Base-by-base conservation (phyloP, 306 rosid species). In the Astragalus glycyphyllos region DNA sequence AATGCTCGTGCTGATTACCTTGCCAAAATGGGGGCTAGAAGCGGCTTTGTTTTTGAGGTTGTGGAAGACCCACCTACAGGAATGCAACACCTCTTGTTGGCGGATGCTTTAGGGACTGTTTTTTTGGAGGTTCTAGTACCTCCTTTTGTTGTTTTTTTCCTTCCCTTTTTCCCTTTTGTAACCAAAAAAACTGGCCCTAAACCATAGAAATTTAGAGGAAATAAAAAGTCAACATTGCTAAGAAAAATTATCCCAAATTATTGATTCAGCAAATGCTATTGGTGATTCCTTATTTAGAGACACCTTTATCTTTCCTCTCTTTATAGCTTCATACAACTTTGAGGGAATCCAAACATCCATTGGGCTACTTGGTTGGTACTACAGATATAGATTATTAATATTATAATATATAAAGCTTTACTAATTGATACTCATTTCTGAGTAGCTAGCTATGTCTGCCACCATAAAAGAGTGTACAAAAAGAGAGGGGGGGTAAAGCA, bases 331-430 rank as follows among this genome's bases (percentile, higher is more conserved):
- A 45, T 48, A 20, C 78, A 69, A 72, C 64, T 72, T 65, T 57
- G 47, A 63, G 62, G 73, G 80, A 80, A 79, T 79, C 79, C 65
- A 69, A 55, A 51, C 77, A 54, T 45, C 61, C 63, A 62, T 46
- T 69, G 77, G 49, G 53, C 11, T n/a, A n/a, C n/a, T n/a, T 26
- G 46, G 37, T 53, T 68, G n/a, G n/a, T 67, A 42, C n/a, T n/a
- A n/a, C n/a, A n/a, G n/a, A n/a, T n/a, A n/a, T n/a, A n/a, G n/a
- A n/a, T n/a, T n/a, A n/a, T n/a, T n/a, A n/a, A n/a, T n/a, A n/a
- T n/a, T 44, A 73, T 47, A 73, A 73, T 67, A 64, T 64, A 15
- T 60, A 65, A 80, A 80, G 68, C 78, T 65, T n/a, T n/a, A n/a
- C n/a, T 75, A 50, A 65, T 51, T 11, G 17, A 31, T 45, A 58